Conservation (phyloP, 1,284 basidiomycete genomes). For the Cutaneotrichosporon cavernicola region DNA sequence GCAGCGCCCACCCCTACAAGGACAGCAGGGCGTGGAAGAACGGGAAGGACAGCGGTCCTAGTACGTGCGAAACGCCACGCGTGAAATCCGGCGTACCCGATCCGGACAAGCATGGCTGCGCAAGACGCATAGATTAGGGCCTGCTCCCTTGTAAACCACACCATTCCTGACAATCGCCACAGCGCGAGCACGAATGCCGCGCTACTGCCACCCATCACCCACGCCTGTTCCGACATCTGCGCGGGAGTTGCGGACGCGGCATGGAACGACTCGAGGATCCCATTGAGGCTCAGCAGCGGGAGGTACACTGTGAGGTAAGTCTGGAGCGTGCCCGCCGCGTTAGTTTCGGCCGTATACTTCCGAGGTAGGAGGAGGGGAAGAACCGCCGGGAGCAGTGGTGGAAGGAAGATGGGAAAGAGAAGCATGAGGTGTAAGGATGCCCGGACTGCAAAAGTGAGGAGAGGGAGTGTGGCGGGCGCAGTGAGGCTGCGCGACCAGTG, state of each 20-base stretch:
- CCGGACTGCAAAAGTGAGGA: constrained; percentile 62
- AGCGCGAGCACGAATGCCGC: constrained; percentile 35
- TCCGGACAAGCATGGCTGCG: constrained; percentile 45
- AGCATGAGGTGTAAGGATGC: constrained; percentile 68
- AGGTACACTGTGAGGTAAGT: constrained; percentile 78
- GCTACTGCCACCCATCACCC: constrained; percentile 42
- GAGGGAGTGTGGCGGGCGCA: constrained; percentile 27
- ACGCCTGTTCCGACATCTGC: constrained; percentile 39
- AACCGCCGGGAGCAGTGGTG: constrained; percentile 68
- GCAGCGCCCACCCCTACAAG: background rate
- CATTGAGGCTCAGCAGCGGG: constrained; percentile 82
- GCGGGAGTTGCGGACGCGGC: constrained; percentile 64
- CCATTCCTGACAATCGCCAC: constrained; percentile 5
- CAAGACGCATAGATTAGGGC: constrained; percentile 73
- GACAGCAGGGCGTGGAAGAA: constrained; percentile 13
- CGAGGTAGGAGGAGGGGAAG: constrained; percentile 69
- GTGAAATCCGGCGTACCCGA: constrained; percentile 38
- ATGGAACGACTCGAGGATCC: constrained; percentile 83
- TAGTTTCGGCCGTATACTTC: constrained; percentile 69
- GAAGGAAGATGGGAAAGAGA: constrained; percentile 70
- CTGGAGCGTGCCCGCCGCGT: constrained; percentile 65
- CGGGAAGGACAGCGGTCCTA: background rate
- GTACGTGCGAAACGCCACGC: constrained; percentile 19
- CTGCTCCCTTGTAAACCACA: constrained; percentile 30
- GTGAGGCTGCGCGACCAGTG: constrained; percentile 69